phyloP scores from a whole-genome alignment of 345 rosid genomes.

The Salix viminalis region DNA sequence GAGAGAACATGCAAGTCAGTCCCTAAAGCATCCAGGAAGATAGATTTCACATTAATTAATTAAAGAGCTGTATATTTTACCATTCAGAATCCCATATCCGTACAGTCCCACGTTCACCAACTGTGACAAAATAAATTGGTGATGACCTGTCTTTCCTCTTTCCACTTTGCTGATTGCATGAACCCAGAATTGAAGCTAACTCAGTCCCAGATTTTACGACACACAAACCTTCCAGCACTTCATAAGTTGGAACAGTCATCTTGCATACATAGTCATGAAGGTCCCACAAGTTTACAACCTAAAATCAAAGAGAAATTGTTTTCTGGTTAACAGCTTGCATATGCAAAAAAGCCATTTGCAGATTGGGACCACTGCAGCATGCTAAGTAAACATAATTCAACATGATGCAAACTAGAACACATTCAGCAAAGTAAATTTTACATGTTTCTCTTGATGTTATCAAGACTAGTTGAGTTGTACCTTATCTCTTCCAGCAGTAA shows the following conservation, averaged over 20 bases:
- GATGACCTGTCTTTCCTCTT: slow-evolving; percentile 39
- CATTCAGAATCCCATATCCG: slow-evolving; percentile 83
- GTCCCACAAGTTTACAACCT: slow-evolving; percentile 97
- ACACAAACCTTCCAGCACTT: slow-evolving; percentile 76
- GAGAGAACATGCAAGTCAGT: not conserved
- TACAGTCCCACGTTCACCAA: slow-evolving; percentile 84
- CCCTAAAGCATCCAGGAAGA: not conserved
- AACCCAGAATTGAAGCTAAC: slow-evolving; percentile 44
- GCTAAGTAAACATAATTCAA: not conserved
- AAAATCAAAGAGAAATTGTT: slow-evolving; percentile 17
- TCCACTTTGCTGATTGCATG: slow-evolving; percentile 36
- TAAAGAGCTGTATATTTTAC: slow-evolving; percentile 32
- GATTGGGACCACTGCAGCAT: not conserved
- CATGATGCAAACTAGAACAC: not conserved
- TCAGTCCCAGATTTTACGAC: slow-evolving; percentile 47
- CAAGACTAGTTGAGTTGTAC: slow-evolving; percentile 28
- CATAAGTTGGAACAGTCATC: slow-evolving; percentile 72
- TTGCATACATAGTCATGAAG: slow-evolving; percentile 67
- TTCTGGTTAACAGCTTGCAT: slow-evolving; percentile 5
- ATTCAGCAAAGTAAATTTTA: not conserved
- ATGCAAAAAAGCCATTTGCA: not conserved
- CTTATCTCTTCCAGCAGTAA: slow-evolving; percentile 92
- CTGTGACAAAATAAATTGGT: slow-evolving; percentile 56
- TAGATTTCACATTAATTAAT: not conserved
- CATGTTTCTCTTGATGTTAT: not conserved